Base-by-base conservation (phyloP, 768 basidiomycete species). In the Galerina marginata region DNA sequence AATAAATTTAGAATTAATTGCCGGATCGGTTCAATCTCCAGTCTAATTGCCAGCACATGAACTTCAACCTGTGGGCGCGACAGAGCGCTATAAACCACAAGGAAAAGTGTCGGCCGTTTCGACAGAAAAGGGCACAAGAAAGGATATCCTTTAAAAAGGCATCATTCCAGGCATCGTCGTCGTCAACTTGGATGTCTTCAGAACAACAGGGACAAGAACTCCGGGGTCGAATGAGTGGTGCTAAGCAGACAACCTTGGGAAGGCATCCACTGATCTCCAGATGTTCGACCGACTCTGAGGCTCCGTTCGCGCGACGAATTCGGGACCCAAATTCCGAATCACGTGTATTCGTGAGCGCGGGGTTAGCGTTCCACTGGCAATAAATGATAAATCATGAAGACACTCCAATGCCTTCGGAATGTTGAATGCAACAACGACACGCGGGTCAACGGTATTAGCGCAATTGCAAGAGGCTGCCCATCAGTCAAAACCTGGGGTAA, bases 101-200 rank as follows among this genome's bases (percentile, higher is more conserved):
- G 55, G 54, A 33, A 40, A 26, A 29, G 23, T 7, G 36, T 42
- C 16, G 47, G 39, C 51, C 39, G 23, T 25, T 53, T 40, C 51
- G 51, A 53, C 48, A 36, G 40, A 56, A 51, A 56, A 51, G 55
- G 60, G 44, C 54, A 37, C 14, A 37, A 20, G 54, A 61, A 56
- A 51, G 49, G 36, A 42, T 16, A 36, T n/a, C 14, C 11, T 46
- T 25, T 49, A 42, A 53, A 46, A 42, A 42, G 16, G 16, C 47
- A 56, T 56, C 54, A 56, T 56, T 56, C 60, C 48, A 56, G 49
- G 48, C 59, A 58, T 58, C 56, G 50, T 26, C 25, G 61, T 58
- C 56, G 56, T 50, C 53, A 58, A 40, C 57, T 49, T 49, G 53
- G 26, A 58, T 58, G 61, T 58, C 56, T 62, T 62, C 52, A 62